Base-by-base conservation (phyloP, 192 early-diverging fungal genomes). In the Backusella luteola region DNA sequence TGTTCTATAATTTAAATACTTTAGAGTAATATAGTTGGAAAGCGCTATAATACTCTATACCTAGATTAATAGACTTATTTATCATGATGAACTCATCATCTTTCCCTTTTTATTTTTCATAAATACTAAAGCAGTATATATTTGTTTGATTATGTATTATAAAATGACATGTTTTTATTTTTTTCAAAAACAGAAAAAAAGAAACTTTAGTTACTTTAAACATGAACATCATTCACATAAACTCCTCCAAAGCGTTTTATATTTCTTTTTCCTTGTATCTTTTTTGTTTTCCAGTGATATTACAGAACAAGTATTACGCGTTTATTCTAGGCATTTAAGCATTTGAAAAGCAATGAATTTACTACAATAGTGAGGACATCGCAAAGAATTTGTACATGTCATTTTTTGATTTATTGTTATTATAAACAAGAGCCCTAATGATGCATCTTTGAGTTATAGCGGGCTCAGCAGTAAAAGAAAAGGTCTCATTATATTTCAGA, bases 201-300 rank as follows among this genome's bases (percentile, higher is more conserved):
- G 56, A 63, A 29, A 63, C 56, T 63, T 63, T 63, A 63, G 56
- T 63, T 29, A 63, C 56, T 63, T 63, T 63, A 63, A 63, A 63
- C 21, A 59, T 59, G 21, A 29, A 63, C 56, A 63, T 29, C 56
- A 29, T 63, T 29, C 9, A 63, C 23, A 26, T 23, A 29, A 29
- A 63, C 56, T 63, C 56, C 56, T 63, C 32, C 19, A 14, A 29
- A 59, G 8, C 56, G 56, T 63, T 63, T 63, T 63, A 63, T 29
- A 26, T 63, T 26, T 4, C 1, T 9, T n/a, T 56, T 56, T 56
- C 1, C 4, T 21, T 21, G 49, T 52, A 52, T 7, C 19, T 59
- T 59, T 59, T 59, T 23, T 21, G 8, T 6, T 63, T 29, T 21
- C 11, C 12, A 11, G 21, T 14, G 3, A 14, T 63, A 12, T 63